Evolutionary conservation across 164 flowering plant genomes (phyloP), one percentile per base, ranked within the genome.

Genomic region (Chimonanthus salicifolius): DNA sequence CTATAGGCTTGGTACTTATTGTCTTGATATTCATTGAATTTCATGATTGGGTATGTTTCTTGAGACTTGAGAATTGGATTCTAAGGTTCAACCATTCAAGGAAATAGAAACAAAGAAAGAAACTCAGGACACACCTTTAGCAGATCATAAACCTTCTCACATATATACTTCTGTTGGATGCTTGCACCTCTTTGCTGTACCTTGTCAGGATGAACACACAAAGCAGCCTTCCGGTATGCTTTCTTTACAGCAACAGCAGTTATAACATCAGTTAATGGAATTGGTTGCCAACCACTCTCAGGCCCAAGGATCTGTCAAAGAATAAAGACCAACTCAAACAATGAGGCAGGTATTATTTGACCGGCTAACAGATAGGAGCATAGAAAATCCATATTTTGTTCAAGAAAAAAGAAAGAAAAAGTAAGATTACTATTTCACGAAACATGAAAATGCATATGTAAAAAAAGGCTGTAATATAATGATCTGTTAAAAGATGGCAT

Each of bases 71-170:
- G 60, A 54, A 10, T 54, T 54, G 60, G 16, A 7, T 54, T 13
- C 60, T n/a, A 54, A 54, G 10, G 5, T 15, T 8, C 16, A 8
- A 33, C 33, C 33, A 62, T 66, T 44, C 47, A 8, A 66, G 48
- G 2, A 2, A 13, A 66, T 44, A 45, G 68, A 48, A 46, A 4
- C 6, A 66, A 45, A 66, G 68, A 66, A 66, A 18, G 45, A 66
- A 66, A 44, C 5, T 33, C 7, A 60, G 20, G 50, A 68, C 43
- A 5, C 16, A 92, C 98, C 98, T 94, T 88, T 21, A 94, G 82
- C 78, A 94, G 97, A 89, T 94, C 97, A 79, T 92, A 94, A 73
- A 94, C 98, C 81, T 92, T 92, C 83, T 91, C 98, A 58, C 95
- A 92, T 66, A 85, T 85, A 83, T 94, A 90, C 84, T 92, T 94